A percentile compares a stretch with the other conserved stretches of the same genome.
phyloP scores from a whole-genome alignment of 345 rosid species.

The Nephelium lappaceum region DNA sequence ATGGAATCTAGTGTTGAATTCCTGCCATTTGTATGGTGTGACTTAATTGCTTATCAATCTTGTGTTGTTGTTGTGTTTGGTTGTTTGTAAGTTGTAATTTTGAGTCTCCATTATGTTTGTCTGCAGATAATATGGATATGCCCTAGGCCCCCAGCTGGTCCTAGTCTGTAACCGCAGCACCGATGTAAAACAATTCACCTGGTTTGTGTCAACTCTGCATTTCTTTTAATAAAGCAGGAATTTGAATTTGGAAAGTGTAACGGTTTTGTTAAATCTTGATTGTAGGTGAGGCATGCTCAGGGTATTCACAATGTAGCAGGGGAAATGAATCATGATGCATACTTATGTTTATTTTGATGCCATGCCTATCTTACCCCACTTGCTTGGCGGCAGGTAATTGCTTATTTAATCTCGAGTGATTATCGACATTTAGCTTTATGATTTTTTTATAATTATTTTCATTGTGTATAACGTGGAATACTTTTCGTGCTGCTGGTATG shows the following conservation, averaged over 20 bases:
- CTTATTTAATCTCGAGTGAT: not conserved
- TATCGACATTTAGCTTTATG: not conserved
- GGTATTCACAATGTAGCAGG: conserved; percentile 87
- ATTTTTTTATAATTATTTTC: not conserved
- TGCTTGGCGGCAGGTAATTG: conserved; percentile 78
- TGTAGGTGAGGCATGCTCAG: conserved; percentile 88
- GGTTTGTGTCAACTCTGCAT: conserved; percentile 38
- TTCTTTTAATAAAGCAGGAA: not conserved
- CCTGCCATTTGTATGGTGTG: not conserved
- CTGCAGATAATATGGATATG: conserved; percentile 45
- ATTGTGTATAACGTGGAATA: not conserved
- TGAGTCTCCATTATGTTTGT: conserved; percentile 18
- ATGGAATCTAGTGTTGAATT: not conserved
- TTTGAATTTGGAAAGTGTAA: not conserved
- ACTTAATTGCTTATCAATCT: not conserved
- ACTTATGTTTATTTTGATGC: conserved; percentile 71
- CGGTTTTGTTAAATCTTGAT: conserved; percentile 6
- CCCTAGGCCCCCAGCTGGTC: conserved; percentile 15
- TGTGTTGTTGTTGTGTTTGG: not conserved
- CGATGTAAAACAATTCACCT: conserved; percentile 79
- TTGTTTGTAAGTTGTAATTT: not conserved
- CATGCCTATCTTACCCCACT: conserved; percentile 76
- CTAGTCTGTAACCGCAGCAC: conserved; percentile 58
- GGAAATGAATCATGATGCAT: conserved; percentile 49
- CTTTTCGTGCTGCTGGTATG: not conserved